Evolutionary conservation across 192 early-diverging fungal species (phyloP).

Genomic region (Coemansia sp.): DNA sequence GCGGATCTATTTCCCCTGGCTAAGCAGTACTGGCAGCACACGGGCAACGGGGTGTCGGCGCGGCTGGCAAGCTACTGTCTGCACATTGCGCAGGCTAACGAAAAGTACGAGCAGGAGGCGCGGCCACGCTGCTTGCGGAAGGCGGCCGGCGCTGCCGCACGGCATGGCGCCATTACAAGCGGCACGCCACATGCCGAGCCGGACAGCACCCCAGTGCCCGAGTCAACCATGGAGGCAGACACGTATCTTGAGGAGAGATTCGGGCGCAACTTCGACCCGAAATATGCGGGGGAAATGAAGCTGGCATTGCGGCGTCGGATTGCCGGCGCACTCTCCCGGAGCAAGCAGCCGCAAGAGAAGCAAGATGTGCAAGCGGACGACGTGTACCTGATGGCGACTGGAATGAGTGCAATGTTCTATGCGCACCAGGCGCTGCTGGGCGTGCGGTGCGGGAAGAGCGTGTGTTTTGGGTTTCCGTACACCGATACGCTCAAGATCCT

Average conservation of each 20-base stretch:
- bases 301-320: conserved; percentile 74
- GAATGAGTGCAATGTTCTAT: conserved; percentile 94
- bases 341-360: conserved; percentile 49
- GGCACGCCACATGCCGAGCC: background rate
- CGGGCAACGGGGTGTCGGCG: conserved; percentile 85
- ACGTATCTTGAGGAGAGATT: conserved; percentile 90
- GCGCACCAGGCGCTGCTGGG: conserved; percentile 70
- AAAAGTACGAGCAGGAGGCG: conserved; percentile 29
- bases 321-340: conserved; percentile 65
- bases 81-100: conserved; percentile 63
- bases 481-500: conserved; percentile 96
- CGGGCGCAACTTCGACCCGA: conserved; percentile 81
- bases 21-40: conserved; percentile 97
- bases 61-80: conserved; percentile 85
- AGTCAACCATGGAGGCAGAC: conserved; percentile 29
- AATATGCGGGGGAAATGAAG: conserved; percentile 74
- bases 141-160: conserved; percentile 1
- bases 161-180: background rate
- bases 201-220: conserved; percentile 14
- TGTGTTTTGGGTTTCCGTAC: conserved; percentile 96
- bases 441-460: conserved; percentile 60
- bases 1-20: conserved; percentile 65
- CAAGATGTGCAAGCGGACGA: conserved; percentile 71
- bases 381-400: conserved; percentile 85
- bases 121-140: conserved; percentile 4